phyloP scores from a whole-genome alignment of 2,329 filamentous ascomycete species.

The Colletotrichum aenigma region DNA sequence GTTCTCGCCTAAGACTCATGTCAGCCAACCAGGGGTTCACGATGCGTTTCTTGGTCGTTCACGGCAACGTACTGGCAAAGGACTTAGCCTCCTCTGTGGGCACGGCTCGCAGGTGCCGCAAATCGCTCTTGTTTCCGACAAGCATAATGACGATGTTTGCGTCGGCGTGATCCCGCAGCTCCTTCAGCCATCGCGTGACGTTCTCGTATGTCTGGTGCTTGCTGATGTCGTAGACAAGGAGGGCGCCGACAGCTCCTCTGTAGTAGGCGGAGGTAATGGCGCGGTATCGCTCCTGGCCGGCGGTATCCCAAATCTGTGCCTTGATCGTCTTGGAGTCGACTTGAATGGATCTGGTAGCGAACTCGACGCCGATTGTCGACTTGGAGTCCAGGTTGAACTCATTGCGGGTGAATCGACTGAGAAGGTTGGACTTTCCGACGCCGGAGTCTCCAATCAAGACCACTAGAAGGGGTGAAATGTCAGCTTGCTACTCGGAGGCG shows the following conservation, averaged over 20 bases:
- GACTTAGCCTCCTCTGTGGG: conserved; percentile 97
- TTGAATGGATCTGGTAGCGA: conserved; percentile 97
- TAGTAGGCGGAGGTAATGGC: conserved; percentile 99
- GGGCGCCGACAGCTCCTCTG: conserved; percentile 92
- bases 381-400: conserved; percentile 99
- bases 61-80: conserved; percentile 78
- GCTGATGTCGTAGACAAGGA: conserved; percentile 99
- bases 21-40: background rate
- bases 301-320: conserved; percentile 99
- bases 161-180: conserved; percentile 96
- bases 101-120: conserved; percentile 95
- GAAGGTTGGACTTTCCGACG: conserved; percentile 99
- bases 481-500: conserved; percentile 25
- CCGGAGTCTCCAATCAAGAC: conserved; percentile 99
- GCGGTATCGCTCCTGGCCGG: conserved; percentile 97
- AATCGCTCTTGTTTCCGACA: conserved; percentile 99
- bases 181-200: conserved; percentile 98
- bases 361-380: conserved; percentile 99
- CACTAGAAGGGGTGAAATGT: conserved; percentile 58
- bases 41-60: conserved; percentile 1
- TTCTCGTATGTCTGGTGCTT: conserved; percentile 99
- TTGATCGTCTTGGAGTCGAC: conserved; percentile 99
- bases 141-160: conserved; percentile 99
- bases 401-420: conserved; percentile 99
- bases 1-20: conserved; percentile 75